These are phyloP conservation scores for Aspergillus sp. DNA, from an alignment of 2,329 filamentous ascomycete genomes.

Conservation along the genomic window DNA sequence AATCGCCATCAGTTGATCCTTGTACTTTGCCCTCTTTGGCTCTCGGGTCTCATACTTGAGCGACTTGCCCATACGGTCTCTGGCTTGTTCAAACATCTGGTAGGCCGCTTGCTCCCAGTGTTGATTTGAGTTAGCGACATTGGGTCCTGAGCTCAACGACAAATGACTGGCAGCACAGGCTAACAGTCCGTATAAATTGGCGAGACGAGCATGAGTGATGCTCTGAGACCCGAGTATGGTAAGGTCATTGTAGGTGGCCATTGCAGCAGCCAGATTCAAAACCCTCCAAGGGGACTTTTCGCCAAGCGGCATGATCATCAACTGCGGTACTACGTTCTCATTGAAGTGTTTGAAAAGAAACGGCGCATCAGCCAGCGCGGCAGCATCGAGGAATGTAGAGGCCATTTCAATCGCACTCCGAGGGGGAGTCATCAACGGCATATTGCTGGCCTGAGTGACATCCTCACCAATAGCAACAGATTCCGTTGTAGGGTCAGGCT, in stretches of 20 bases:
- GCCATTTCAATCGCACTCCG: slow-evolving; percentile 1
- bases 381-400: slow-evolving; percentile 7
- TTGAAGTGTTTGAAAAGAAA: slow-evolving; percentile 38
- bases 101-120: slow-evolving; percentile 33
- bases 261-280: slow-evolving; percentile 35
- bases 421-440: slow-evolving; percentile 14
- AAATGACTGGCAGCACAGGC: slow-evolving; percentile 37
- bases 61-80: slow-evolving; percentile 37
- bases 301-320: slow-evolving; percentile 36
- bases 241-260: slow-evolving; percentile 36
- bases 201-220: slow-evolving; percentile 37
- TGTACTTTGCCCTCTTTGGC: slow-evolving; percentile 42
- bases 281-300: slow-evolving; percentile 42
- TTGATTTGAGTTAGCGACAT: slow-evolving; percentile 19
- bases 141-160: slow-evolving; percentile 13
- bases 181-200: slow-evolving; percentile 37
- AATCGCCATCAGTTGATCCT: slow-evolving; percentile 45
- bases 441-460: neutral
- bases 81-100: slow-evolving; percentile 34
- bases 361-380: slow-evolving; percentile 29
- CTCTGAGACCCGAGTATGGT: slow-evolving; percentile 33
- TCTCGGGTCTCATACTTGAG: slow-evolving; percentile 35
- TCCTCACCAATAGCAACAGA: neutral
- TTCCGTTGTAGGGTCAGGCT: neutral
- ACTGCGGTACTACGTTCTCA: slow-evolving; percentile 36